Evolutionary conservation across 2,329 filamentous ascomycete genomes (phyloP).

Genomic region (Arthrobotrys entomopaga): DNA sequence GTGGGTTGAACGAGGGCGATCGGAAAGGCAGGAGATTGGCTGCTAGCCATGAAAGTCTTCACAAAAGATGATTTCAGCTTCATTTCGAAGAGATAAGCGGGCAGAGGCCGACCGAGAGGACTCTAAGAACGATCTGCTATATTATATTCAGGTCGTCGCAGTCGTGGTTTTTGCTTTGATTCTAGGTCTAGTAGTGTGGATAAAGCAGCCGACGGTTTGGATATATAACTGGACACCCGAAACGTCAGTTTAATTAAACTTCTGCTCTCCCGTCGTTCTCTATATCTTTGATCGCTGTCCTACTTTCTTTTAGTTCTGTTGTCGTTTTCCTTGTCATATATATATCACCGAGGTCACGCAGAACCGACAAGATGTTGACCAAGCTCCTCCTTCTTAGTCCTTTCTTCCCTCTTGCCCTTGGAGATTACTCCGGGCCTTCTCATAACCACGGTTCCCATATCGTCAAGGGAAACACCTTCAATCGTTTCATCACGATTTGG

Average conservation of each 20-base stretch:
- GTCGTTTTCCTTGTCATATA: conserved; percentile 10
- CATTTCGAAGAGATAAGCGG: conserved; percentile 23
- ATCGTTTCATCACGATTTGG: conserved; percentile 78
- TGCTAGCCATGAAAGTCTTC: conserved; percentile 27
- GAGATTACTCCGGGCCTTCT: conserved; percentile 58
- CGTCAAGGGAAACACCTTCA: conserved; percentile 76
- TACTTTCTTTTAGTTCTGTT: conserved; percentile 46
- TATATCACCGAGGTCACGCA: neutral
- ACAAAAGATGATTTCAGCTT: conserved; percentile 26
- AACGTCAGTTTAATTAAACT: conserved; percentile 29
- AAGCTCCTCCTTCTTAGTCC: conserved; percentile 27
- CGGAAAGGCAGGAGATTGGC: conserved; percentile 42
- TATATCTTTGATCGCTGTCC: no score
- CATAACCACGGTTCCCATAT: conserved; percentile 66
- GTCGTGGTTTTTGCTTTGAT: conserved; percentile 36
- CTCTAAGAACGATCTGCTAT: conserved; percentile 12
- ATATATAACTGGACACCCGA: conserved; percentile 56
- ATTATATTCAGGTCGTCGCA: conserved; percentile 35
- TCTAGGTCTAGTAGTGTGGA: conserved; percentile 20
- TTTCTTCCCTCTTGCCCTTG: conserved; percentile 11
- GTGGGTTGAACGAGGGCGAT: conserved; percentile 9
- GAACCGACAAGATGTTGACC: conserved; percentile 40
- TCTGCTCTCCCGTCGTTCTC: conserved; percentile 15
- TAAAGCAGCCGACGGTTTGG: conserved; percentile 45
- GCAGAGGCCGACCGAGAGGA: conserved; percentile 17